Evolutionary conservation across 352 stramenopile species (phyloP).

Genomic region (Phytophthora idaei): DNA sequence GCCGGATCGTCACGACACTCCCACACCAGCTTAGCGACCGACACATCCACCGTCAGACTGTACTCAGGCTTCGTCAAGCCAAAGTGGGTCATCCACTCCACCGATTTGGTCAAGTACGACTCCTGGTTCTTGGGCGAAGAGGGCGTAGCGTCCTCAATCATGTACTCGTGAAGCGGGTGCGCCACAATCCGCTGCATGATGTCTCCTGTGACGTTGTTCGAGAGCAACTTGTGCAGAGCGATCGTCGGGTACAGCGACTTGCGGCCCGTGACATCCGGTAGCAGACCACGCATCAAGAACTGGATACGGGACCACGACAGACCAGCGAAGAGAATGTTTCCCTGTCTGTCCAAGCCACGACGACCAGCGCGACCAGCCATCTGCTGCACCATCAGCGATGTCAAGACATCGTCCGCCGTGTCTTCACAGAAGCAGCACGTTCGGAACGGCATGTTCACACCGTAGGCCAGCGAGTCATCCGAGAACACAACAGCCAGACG

Average conservation of each 20-base stretch:
- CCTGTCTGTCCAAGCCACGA: constrained; percentile 97
- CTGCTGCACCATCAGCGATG: constrained; percentile 98
- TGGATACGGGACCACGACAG: constrained; percentile 96
- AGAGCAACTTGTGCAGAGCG: constrained; percentile 91
- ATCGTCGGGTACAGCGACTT: constrained; percentile 94
- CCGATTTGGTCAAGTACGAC: constrained; percentile 88
- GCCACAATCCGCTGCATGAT: constrained; percentile 90
- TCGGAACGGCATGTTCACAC: constrained; percentile 99
- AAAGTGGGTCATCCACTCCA: constrained; percentile 93
- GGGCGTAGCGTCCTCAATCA: constrained; percentile 42
- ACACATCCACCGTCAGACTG: constrained; percentile 74
- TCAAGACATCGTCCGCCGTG: constrained; percentile 93
- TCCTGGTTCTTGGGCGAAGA: constrained; percentile 48
- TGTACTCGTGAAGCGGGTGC: constrained; percentile 85
- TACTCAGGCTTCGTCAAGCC: constrained; percentile 74
- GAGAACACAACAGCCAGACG: constrained; percentile 98
- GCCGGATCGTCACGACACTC: constrained; percentile 83
- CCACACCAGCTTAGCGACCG: constrained; percentile 83
- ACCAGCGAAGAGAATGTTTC: constrained; percentile 96
- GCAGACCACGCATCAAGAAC: constrained; percentile 96
- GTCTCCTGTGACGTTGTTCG: constrained; percentile 89
- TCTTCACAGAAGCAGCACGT: constrained; percentile 98
- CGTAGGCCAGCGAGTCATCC: constrained; percentile 97
- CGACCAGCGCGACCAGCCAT: constrained; percentile 98
- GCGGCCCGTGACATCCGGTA: constrained; percentile 94